Percentiles rank a stretch among this genome's conserved stretches.
phyloP scores from a whole-genome alignment of 768 basidiomycete species.

The Pleurotus tuoliensis region DNA sequence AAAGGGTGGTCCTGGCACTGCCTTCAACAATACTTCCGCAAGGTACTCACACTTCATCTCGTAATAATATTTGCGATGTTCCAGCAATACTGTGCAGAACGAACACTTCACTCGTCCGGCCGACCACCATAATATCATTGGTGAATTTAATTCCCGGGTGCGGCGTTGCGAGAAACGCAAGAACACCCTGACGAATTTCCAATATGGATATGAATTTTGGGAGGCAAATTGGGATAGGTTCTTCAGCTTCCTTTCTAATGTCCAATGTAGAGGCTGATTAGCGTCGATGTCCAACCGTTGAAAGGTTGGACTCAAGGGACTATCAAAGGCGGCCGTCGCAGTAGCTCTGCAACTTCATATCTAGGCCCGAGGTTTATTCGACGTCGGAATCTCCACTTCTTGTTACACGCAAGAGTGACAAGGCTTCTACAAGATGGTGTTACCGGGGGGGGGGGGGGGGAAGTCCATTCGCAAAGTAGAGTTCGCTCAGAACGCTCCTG shows the following conservation, averaged over 20 bases:
- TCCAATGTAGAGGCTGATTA: neutral
- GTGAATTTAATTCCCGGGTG: slow-evolving; percentile 22
- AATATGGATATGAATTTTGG: slow-evolving; percentile 28
- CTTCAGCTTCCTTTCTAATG: neutral
- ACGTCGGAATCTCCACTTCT: slow-evolving; percentile 22
- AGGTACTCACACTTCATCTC: slow-evolving; percentile 10
- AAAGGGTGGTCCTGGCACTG: slow-evolving; percentile 26
- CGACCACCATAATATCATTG: slow-evolving; percentile 23
- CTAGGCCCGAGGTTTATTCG: slow-evolving; percentile 16
- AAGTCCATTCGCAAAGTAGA: slow-evolving; percentile 17
- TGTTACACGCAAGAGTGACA: slow-evolving; percentile 17
- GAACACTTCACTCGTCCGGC: slow-evolving; percentile 23
- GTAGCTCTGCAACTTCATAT: slow-evolving; percentile 22
- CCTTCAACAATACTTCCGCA: slow-evolving; percentile 20
- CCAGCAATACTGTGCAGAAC: slow-evolving; percentile 16
- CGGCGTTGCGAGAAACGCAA: slow-evolving; percentile 20
- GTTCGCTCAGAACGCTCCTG: slow-evolving; percentile 11
- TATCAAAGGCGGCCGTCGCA: slow-evolving; percentile 14
- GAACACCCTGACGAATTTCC: slow-evolving; percentile 18
- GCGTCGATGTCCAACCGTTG: neutral
- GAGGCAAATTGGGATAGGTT: slow-evolving; percentile 25
- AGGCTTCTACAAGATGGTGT: slow-evolving; percentile 5
- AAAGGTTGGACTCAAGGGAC: slow-evolving; percentile 19
- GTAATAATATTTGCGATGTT: neutral
- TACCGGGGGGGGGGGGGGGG: neutral